A percentile compares a stretch with the other conserved stretches of the same genome.
Conservation (phyloP, 2,329 filamentous ascomycete genomes). For the Talaromyces marneffei region DNA sequence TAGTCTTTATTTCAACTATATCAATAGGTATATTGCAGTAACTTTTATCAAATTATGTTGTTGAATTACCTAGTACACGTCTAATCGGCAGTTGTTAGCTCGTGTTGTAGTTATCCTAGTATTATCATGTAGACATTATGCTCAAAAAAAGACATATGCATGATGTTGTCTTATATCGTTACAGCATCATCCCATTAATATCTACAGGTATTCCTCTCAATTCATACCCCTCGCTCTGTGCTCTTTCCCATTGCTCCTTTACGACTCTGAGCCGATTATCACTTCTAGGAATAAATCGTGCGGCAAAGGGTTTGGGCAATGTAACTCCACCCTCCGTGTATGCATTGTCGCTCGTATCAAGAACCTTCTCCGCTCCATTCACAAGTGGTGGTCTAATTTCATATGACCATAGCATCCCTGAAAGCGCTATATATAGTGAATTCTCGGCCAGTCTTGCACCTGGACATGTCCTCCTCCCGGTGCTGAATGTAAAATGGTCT, state of each 20-base stretch:
- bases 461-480: constrained; percentile 53
- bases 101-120: too few species aligned
- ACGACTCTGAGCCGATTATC: constrained; percentile 21
- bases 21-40: too few species aligned
- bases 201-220: constrained; percentile 27
- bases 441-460: constrained; percentile 52
- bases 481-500: constrained; percentile 52
- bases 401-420: constrained; percentile 48
- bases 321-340: constrained; percentile 29
- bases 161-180: not conserved
- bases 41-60: too few species aligned
- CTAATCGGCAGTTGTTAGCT: too few species aligned
- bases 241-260: constrained; percentile 23
- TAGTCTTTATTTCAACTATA: too few species aligned
- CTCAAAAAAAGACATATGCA: too few species aligned
- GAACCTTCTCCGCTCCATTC: not conserved
- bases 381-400: constrained; percentile 26
- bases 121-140: not conserved
- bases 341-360: constrained; percentile 23
- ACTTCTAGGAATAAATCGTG: constrained; percentile 23
- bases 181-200: constrained; percentile 20
- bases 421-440: constrained; percentile 44
- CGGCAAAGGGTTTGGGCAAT: constrained; percentile 28
- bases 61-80: too few species aligned
- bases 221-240: constrained; percentile 27